Conservation (phyloP, 305 asterid species). For the Fraxinus xanthoxyloides region DNA sequence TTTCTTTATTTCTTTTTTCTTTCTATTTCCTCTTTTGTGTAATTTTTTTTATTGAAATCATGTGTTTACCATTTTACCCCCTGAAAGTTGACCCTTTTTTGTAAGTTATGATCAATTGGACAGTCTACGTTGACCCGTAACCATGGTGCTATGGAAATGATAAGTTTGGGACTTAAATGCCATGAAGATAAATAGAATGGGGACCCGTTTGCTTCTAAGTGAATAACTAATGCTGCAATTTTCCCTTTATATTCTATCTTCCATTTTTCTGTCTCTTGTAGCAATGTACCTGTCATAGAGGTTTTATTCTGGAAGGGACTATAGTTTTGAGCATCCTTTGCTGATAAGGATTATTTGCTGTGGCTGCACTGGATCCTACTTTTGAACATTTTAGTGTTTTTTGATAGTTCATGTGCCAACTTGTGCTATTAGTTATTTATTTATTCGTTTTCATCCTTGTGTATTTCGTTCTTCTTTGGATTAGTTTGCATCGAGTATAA, state of each 20-base stretch:
- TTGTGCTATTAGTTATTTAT: not conserved
- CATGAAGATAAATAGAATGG: not conserved
- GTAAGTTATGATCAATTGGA: not conserved
- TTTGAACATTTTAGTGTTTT: not conserved
- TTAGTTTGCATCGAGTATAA: not conserved
- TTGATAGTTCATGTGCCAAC: not conserved
- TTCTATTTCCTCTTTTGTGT: not conserved
- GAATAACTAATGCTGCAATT: not conserved
- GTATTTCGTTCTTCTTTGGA: not conserved
- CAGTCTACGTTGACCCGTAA: not conserved
- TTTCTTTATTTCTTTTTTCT: not conserved
- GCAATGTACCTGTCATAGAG: not conserved
- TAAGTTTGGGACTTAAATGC: not conserved
- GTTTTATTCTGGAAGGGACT: not conserved
- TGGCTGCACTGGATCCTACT: not conserved
- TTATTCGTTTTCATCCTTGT: not conserved
- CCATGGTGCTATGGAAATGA: not conserved
- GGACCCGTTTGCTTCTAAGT: not conserved
- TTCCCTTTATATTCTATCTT: not conserved
- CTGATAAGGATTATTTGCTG: not conserved
- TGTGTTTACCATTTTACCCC: not conserved
- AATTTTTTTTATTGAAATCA: not conserved
- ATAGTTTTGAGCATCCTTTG: not conserved
- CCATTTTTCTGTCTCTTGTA: not conserved
- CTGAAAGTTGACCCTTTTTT: not conserved